Evolutionary conservation across 2,329 filamentous ascomycete genomes (phyloP).

Genomic region (Penicillium sclerotigenum): DNA sequence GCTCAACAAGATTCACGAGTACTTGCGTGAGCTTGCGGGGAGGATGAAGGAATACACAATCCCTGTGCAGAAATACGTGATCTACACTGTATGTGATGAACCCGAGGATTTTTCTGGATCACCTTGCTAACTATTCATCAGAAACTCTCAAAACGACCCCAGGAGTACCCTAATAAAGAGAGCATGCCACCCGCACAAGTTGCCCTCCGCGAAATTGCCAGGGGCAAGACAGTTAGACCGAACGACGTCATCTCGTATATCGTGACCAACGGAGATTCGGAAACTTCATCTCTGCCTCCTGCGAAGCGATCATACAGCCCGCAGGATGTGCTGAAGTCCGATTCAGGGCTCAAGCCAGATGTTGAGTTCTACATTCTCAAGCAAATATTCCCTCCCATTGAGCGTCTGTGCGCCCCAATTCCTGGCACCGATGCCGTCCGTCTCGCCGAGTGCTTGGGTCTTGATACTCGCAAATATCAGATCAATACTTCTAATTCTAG

Average conservation of each 20-base stretch:
- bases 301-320: conserved; percentile 87
- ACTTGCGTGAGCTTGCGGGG: conserved; percentile 75
- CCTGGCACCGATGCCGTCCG: conserved; percentile 85
- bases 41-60: conserved; percentile 82
- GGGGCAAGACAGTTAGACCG: conserved; percentile 82
- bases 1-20: conserved; percentile 86
- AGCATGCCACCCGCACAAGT: conserved; percentile 98
- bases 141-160: conserved; percentile 90
- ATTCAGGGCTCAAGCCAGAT: conserved; percentile 74
- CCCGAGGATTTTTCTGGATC: background rate
- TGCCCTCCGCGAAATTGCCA: conserved; percentile 78
- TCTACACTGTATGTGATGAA: conserved; percentile 65
- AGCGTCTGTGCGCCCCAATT: conserved; percentile 95
- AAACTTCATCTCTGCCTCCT: conserved; percentile 59
- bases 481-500: conserved; percentile 58
- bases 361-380: conserved; percentile 98
- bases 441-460: conserved; percentile 86
- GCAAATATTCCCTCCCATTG: conserved; percentile 96
- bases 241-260: conserved; percentile 97
- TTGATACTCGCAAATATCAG: conserved; percentile 85
- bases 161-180: conserved; percentile 90
- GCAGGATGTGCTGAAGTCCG: conserved; percentile 76
- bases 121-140: conserved; percentile 25
- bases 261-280: conserved; percentile 67
- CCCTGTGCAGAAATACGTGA: conserved; percentile 85